These are phyloP conservation scores for Solanum hybrid DNA, from an alignment of 305 asterid genomes.

Conservation along the genomic window DNA sequence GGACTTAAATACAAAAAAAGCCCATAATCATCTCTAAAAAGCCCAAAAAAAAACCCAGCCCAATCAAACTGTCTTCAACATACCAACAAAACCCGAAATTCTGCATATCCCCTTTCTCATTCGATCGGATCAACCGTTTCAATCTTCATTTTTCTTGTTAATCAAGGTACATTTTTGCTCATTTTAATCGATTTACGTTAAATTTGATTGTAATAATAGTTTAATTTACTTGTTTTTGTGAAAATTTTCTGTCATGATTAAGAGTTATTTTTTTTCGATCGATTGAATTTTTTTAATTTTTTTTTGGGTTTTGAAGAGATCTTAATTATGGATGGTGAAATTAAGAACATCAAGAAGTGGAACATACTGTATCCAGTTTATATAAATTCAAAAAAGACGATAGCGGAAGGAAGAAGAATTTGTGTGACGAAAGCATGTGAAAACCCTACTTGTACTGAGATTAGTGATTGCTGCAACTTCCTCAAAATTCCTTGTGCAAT, in stretches of 20 bases:
- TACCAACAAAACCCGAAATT: background rate
- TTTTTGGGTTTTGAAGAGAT: background rate
- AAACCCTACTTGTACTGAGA: constrained; percentile 62
- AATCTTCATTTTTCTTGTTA: background rate
- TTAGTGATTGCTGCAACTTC: constrained; percentile 57
- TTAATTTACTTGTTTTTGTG: background rate
- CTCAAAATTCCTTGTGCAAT: constrained; percentile 63
- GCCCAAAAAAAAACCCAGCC: background rate
- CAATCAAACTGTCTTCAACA: background rate
- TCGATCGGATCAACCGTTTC: background rate
- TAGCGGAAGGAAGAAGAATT: constrained; percentile 78
- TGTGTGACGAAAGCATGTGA: constrained; percentile 58
- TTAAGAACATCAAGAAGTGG: constrained; percentile 60
- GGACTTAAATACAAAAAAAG: background rate
- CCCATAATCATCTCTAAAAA: background rate
- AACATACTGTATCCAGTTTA: constrained; percentile 56
- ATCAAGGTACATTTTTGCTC: background rate
- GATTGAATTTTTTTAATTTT: background rate
- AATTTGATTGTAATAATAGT: background rate
- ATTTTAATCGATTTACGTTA: background rate
- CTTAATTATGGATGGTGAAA: constrained; percentile 42
- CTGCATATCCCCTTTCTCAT: background rate
- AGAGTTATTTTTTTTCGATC: background rate
- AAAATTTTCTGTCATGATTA: background rate
- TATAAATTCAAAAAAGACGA: constrained; percentile 66